A percentile compares a stretch with the other conserved stretches of the same genome.
Evolutionary conservation across 139 green algal species (phyloP).

Genomic region (Mesostigma viride): DNA sequence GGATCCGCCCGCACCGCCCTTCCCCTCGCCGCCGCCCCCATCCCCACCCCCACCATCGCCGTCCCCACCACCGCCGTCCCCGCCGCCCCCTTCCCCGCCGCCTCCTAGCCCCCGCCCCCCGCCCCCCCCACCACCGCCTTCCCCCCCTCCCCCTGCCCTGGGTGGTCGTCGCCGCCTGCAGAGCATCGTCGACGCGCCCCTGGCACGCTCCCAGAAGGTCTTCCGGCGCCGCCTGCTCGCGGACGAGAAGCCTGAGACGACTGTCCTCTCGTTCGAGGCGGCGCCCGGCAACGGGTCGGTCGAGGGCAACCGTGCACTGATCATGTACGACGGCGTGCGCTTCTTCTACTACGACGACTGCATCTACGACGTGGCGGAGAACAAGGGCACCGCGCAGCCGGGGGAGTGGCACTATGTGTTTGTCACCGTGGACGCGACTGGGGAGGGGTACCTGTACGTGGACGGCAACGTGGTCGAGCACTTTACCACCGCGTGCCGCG

Average conservation of each 20-base stretch:
- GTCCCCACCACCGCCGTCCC: no score
- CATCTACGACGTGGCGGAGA: constrained; percentile 9
- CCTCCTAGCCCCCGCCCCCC: no score
- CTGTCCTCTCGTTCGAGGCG: constrained; percentile 13
- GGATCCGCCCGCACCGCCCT: background rate
- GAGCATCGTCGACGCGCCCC: no score
- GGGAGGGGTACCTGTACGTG: constrained; percentile 5
- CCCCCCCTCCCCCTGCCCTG: no score
- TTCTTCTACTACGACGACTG: constrained; percentile 30
- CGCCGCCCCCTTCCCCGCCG: no score
- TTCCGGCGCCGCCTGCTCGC: background rate
- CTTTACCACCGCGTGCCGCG: constrained; percentile 19
- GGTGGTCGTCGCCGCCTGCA: no score
- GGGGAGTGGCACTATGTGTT: constrained; percentile 21
- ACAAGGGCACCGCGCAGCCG: background rate
- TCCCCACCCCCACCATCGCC: no score
- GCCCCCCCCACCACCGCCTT: no score
- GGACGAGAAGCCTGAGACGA: constrained; percentile 7
- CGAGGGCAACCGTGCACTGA: constrained; percentile 7
- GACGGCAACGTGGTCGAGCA: constrained; percentile 1
- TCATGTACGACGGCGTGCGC: constrained; percentile 21
- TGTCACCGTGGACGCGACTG: background rate
- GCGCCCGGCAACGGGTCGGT: background rate
- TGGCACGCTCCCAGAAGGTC: no score
- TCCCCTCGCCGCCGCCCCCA: no score